phyloP scores from a whole-genome alignment of 306 rosid genomes.

The Abrus precatorius region DNA sequence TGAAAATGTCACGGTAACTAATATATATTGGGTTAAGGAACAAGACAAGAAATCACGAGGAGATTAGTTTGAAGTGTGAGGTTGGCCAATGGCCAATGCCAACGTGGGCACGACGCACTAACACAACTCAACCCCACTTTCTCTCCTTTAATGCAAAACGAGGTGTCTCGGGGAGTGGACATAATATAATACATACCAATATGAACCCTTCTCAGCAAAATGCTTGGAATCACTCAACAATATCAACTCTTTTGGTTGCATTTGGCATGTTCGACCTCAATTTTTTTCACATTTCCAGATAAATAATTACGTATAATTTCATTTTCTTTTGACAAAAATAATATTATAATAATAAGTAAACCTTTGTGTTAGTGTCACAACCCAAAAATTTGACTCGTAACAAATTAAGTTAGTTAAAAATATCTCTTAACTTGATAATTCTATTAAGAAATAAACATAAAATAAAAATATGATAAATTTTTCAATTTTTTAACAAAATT shows the following conservation, averaged over 20 bases:
- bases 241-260: background rate
- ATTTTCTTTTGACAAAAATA: background rate
- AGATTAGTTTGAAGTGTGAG: conserved; percentile 4
- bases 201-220: conserved; percentile 17
- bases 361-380: no score
- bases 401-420: no score
- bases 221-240: no score
- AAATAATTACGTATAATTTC: no score
- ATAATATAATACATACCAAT: background rate
- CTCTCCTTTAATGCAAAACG: conserved; percentile 2
- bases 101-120: conserved; percentile 31
- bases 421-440: no score
- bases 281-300: no score
- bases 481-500: no score
- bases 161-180: background rate
- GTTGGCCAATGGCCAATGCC: background rate
- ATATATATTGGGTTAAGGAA: background rate
- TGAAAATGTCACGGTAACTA: background rate
- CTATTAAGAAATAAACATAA: no score
- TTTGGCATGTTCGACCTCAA: background rate
- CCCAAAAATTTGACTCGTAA: no score
- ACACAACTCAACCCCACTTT: conserved; percentile 16
- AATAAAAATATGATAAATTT: no score
- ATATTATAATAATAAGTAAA: no score
- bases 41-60: conserved; percentile 24